Percentiles rank a stretch among this genome's conserved stretches.
phyloP scores from a whole-genome alignment of 371 early-diverging fungal species.

The Smittium culicis region DNA sequence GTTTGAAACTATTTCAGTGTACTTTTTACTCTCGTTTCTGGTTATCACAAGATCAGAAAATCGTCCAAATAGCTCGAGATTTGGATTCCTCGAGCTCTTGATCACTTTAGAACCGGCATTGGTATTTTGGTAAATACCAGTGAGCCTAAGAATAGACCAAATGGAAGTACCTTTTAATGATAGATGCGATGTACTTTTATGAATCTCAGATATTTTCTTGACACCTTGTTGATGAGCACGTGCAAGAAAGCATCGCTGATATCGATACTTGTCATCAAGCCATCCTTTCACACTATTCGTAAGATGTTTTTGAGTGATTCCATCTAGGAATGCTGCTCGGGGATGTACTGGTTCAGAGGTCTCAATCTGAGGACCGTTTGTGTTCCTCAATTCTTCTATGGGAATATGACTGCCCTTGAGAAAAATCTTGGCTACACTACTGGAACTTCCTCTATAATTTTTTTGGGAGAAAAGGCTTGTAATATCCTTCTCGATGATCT shows the following conservation, averaged over 20 bases:
- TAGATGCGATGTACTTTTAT: not conserved
- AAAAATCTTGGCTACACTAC: not conserved
- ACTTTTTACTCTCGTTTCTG: not conserved
- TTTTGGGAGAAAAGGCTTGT: not conserved
- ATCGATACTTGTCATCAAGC: not conserved
- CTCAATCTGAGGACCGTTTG: not conserved
- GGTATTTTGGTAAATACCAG: not conserved
- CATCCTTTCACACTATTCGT: not conserved
- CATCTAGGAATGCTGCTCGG: not conserved
- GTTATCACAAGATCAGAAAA: constrained; percentile 5
- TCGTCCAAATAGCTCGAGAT: not conserved
- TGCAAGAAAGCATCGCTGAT: not conserved
- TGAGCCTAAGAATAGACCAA: not conserved
- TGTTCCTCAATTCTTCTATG: not conserved
- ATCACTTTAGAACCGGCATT: not conserved
- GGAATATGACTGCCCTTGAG: not conserved
- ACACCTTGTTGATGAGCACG: not conserved
- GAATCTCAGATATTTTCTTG: not conserved
- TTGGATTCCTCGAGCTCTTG: not conserved
- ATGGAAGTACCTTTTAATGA: not conserved
- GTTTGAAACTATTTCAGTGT: not conserved
- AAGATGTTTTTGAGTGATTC: not conserved
- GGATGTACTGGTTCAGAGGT: not conserved
- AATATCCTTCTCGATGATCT: not conserved
- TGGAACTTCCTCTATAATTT: not conserved